Conservation (phyloP, 129 eudicot genomes). For the Saussurea involucrata region DNA sequence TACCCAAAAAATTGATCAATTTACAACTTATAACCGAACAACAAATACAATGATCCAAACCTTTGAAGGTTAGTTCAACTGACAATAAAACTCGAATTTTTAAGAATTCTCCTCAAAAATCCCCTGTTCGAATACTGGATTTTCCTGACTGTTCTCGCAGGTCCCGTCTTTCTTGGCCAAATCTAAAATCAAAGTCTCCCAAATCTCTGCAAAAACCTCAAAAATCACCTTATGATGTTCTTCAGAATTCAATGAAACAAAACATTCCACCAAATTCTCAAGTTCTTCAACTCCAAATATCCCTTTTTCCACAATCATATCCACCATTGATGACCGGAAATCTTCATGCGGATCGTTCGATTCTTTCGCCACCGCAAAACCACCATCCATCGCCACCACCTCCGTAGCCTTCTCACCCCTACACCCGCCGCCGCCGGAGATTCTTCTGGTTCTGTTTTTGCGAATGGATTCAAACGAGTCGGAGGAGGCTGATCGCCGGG, state of each 20-base stretch:
- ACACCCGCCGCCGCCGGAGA: neutral
- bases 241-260: constrained; percentile 56
- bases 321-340: constrained; percentile 86
- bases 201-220: constrained; percentile 71
- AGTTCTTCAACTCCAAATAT: constrained; percentile 62
- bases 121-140: too few relatives aligned
- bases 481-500: constrained; percentile 44
- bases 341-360: constrained; percentile 76
- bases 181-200: constrained; percentile 51
- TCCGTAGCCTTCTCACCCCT: constrained; percentile 10
- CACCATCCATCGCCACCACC: constrained; percentile 41
- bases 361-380: constrained; percentile 63
- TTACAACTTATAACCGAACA: neutral
- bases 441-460: neutral
- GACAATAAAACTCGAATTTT: too few relatives aligned
- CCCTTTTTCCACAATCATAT: constrained; percentile 79
- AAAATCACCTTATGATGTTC: constrained; percentile 64
- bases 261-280: constrained; percentile 58
- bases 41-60: too few relatives aligned
- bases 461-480: constrained; percentile 33
- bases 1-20: neutral
- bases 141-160: too few relatives aligned
- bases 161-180: neutral
- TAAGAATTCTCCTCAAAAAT: too few relatives aligned
- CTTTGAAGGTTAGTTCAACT: too few relatives aligned